Conservation (phyloP, 2,329 filamentous ascomycete species). For the Claviceps purpurea region DNA sequence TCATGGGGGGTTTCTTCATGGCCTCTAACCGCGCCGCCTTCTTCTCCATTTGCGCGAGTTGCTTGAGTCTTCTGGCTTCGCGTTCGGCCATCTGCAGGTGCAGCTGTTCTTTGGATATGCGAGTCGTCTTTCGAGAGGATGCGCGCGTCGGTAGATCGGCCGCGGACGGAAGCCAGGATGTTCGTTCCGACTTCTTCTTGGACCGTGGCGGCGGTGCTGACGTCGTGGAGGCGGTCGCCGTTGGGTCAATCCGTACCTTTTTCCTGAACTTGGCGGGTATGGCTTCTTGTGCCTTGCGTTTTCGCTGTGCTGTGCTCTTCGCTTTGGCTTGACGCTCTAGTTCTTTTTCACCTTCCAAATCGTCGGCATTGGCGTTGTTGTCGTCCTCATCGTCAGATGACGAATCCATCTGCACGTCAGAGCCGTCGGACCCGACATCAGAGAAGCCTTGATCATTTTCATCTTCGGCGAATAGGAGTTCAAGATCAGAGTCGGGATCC, state of each 20-base stretch:
- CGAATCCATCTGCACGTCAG: conserved; percentile 75
- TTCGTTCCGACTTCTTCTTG: conserved; percentile 47
- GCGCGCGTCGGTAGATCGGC: conserved; percentile 44
- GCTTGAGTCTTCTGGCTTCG: conserved; percentile 56
- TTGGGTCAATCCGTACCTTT: conserved; percentile 58
- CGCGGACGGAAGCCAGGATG: conserved; percentile 42
- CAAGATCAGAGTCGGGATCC: conserved; percentile 54
- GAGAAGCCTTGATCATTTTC: conserved; percentile 57
- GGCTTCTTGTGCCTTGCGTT: conserved; percentile 67
- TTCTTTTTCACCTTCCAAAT: conserved; percentile 78
- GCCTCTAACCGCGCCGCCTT: conserved; percentile 59
- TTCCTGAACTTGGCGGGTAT: conserved; percentile 60
- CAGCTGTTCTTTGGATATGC: conserved; percentile 45
- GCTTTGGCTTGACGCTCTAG: conserved; percentile 63
- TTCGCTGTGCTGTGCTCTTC: conserved; percentile 53
- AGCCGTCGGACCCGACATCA: conserved; percentile 51
- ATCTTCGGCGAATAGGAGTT: conserved; percentile 62
- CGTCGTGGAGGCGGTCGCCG: conserved; percentile 19
- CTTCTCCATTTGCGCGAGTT: conserved; percentile 53
- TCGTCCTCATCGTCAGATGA: conserved; percentile 76
- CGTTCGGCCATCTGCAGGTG: conserved; percentile 63
- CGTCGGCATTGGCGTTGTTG: conserved; percentile 40
- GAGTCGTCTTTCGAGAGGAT: conserved; percentile 44
- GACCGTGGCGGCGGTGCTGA: conserved; percentile 34
- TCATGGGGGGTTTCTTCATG: conserved; percentile 67